phyloP scores from a whole-genome alignment of 2,329 filamentous ascomycete species.

The Hymenoscyphus fraxineus region DNA sequence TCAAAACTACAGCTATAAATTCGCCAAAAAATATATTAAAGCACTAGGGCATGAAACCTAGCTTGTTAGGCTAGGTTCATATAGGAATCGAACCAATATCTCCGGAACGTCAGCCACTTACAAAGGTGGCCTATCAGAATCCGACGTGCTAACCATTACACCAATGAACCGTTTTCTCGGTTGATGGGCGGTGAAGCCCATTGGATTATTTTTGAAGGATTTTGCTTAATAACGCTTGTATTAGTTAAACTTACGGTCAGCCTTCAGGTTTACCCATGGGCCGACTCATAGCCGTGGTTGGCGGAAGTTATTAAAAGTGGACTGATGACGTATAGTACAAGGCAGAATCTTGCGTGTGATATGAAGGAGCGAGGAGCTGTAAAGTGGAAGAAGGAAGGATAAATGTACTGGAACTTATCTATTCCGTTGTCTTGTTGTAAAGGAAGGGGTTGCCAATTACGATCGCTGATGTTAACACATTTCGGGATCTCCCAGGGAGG shows the following conservation, averaged over 20 bases:
- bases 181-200: not conserved
- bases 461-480: not conserved
- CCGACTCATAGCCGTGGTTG: not conserved
- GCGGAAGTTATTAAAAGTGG: not conserved
- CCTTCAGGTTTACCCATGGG: not conserved
- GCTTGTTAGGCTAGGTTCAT: slow-evolving; percentile 9
- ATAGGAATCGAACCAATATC: slow-evolving; percentile 24
- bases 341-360: too few species aligned
- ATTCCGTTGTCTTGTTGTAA: not conserved
- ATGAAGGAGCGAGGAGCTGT: too few species aligned
- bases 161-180: slow-evolving; percentile 11
- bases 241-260: too few species aligned
- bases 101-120: slow-evolving; percentile 11
- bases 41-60: too few species aligned
- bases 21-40: too few species aligned
- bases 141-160: slow-evolving; percentile 25
- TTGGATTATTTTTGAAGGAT: not conserved
- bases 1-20: too few species aligned
- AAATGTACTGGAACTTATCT: not conserved
- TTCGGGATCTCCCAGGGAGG: not conserved
- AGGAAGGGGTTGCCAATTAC: not conserved
- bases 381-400: not conserved
- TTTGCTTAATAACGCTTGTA: not conserved
- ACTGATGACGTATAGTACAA: not conserved
- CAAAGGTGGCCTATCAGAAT: slow-evolving; percentile 11